Percentiles rank a stretch among this genome's conserved stretches.
phyloP scores from a whole-genome alignment of 2,329 filamentous ascomycete species.

The Beauveria rudraprayagi region DNA sequence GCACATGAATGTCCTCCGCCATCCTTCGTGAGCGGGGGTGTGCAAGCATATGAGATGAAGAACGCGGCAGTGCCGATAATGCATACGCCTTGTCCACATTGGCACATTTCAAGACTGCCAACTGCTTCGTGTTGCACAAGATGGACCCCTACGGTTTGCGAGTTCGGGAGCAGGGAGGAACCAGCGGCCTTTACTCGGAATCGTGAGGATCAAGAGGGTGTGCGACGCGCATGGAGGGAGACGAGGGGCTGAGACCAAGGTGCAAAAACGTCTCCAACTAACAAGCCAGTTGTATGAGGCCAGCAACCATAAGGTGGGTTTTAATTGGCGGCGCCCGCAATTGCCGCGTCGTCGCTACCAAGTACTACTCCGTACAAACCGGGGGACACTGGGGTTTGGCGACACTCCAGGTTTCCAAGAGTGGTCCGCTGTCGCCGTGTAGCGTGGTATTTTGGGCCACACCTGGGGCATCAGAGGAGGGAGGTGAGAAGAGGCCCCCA shows the following conservation, averaged over 20 bases:
- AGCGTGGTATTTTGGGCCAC: conserved; percentile 7
- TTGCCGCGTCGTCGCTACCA: not conserved
- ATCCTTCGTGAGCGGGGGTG: not conserved
- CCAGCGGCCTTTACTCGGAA: conserved; percentile 6
- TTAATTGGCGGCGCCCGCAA: not conserved
- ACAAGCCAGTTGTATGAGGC: not conserved
- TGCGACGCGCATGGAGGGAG: not conserved
- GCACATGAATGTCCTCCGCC: not conserved
- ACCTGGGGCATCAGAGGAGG: not conserved
- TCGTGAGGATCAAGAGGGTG: not conserved
- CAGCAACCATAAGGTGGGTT: not conserved
- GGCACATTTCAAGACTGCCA: not conserved
- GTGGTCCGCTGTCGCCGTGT: not conserved
- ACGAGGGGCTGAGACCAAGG: not conserved
- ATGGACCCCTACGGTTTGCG: not conserved
- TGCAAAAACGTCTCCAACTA: not conserved
- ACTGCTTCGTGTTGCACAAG: not conserved
- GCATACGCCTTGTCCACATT: not conserved
- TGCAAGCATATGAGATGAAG: not conserved
- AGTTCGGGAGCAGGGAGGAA: not conserved
- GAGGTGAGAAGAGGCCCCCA: not conserved
- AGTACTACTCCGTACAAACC: not conserved
- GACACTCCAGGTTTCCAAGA: not conserved
- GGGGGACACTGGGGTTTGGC: not conserved
- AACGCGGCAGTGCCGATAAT: no score